Evolutionary conservation across 192 early-diverging fungal species (phyloP).

Genomic region (Spizellomyces punctatus): DNA sequence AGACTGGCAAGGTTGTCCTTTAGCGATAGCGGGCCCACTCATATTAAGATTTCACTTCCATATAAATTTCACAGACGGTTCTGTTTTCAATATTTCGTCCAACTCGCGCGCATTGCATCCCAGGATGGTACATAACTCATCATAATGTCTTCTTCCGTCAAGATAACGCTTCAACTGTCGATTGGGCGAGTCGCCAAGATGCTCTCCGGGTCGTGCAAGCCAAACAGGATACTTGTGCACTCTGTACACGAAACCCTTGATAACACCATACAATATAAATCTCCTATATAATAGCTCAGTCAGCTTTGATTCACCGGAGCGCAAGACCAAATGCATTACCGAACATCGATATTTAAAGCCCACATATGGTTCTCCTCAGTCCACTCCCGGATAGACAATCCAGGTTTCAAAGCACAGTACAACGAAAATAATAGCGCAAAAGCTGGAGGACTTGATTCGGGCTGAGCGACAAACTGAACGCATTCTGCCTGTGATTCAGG

Average conservation of each 20-base stretch:
- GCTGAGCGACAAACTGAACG: slow-evolving; percentile 68
- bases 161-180: slow-evolving; percentile 33
- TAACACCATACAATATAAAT: slow-evolving; percentile 88
- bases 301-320: background rate
- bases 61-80: slow-evolving; percentile 53
- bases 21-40: too few species aligned
- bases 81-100: slow-evolving; percentile 52
- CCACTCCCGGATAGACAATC: slow-evolving; percentile 83
- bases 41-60: slow-evolving; percentile 36
- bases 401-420: slow-evolving; percentile 79
- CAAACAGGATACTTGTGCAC: slow-evolving; percentile 89
- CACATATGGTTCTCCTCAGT: slow-evolving; percentile 73
- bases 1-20: too few species aligned
- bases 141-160: slow-evolving; percentile 72
- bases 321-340: slow-evolving; percentile 45
- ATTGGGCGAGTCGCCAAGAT: background rate
- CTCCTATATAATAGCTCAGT: slow-evolving; percentile 52
- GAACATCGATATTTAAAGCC: slow-evolving; percentile 74
- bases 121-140: slow-evolving; percentile 74
- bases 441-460: slow-evolving; percentile 47
- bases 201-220: slow-evolving; percentile 3
- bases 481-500: slow-evolving; percentile 76
- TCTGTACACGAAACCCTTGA: slow-evolving; percentile 80
- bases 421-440: slow-evolving; percentile 75
- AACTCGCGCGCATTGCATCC: slow-evolving; percentile 62